phyloP scores from a whole-genome alignment of 2,329 filamentous ascomycete genomes.

The Amauroascus niger region DNA sequence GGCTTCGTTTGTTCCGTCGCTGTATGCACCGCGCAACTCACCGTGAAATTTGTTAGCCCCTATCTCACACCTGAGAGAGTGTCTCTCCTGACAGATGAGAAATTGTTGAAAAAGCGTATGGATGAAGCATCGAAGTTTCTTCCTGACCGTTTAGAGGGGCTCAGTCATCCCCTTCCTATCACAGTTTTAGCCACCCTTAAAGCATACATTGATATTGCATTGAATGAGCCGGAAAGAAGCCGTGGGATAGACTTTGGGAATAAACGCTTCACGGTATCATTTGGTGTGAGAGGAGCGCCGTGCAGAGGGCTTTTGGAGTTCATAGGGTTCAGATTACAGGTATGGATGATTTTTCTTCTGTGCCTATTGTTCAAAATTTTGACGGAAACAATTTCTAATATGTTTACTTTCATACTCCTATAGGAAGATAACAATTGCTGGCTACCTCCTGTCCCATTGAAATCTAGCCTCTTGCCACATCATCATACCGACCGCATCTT shows the following conservation, averaged over 20 bases:
- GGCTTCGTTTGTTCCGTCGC: slow-evolving; percentile 51
- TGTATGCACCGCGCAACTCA: slow-evolving; percentile 47
- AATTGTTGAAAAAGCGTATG: slow-evolving; percentile 44
- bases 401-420: background rate
- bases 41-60: slow-evolving; percentile 43
- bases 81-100: slow-evolving; percentile 45
- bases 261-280: slow-evolving; percentile 54
- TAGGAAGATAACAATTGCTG: slow-evolving; percentile 33
- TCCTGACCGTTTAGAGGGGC: slow-evolving; percentile 46
- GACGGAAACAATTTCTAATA: background rate
- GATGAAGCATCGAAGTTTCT: slow-evolving; percentile 43
- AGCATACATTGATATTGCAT: slow-evolving; percentile 51
- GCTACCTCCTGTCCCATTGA: slow-evolving; percentile 34
- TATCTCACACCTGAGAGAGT: slow-evolving; percentile 43
- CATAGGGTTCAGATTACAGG: slow-evolving; percentile 47
- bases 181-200: slow-evolving; percentile 49
- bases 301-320: slow-evolving; percentile 50
- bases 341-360: slow-evolving; percentile 18
- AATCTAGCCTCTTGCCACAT: slow-evolving; percentile 30
- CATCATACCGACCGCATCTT: slow-evolving; percentile 36
- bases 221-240: slow-evolving; percentile 42
- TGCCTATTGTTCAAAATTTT: background rate
- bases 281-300: slow-evolving; percentile 46
- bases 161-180: slow-evolving; percentile 43
- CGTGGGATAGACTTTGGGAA: slow-evolving; percentile 51